phyloP scores from a whole-genome alignment of 2,329 filamentous ascomycete species.

The Fusarium verticillioides region DNA sequence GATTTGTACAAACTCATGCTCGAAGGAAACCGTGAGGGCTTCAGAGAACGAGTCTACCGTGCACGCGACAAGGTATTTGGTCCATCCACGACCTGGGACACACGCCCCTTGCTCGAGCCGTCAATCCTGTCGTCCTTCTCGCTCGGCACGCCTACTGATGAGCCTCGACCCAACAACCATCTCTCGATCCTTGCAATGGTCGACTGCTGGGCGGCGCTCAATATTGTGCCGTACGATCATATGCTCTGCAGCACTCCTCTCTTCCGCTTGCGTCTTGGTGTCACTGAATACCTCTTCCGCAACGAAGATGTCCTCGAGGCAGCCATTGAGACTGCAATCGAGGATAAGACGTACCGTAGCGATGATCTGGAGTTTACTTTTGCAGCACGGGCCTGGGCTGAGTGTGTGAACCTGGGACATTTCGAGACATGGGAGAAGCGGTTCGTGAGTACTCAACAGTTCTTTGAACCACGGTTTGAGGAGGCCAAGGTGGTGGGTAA shows the following conservation, averaged over 20 bases:
- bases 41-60: slow-evolving; percentile 74
- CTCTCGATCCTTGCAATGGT: slow-evolving; percentile 95
- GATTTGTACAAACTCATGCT: slow-evolving; percentile 98
- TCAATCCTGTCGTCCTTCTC: slow-evolving; percentile 90
- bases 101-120: slow-evolving; percentile 79
- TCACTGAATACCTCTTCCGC: slow-evolving; percentile 96
- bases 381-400: slow-evolving; percentile 94
- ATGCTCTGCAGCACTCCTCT: slow-evolving; percentile 99
- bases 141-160: slow-evolving; percentile 75
- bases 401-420: slow-evolving; percentile 89
- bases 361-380: slow-evolving; percentile 99
- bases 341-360: slow-evolving; percentile 91
- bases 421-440: slow-evolving; percentile 94
- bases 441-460: slow-evolving; percentile 88
- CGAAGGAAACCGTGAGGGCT: slow-evolving; percentile 79
- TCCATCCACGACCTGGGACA: slow-evolving; percentile 69
- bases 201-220: slow-evolving; percentile 95
- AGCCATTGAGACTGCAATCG: slow-evolving; percentile 84
- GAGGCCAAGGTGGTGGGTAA: slow-evolving; percentile 91
- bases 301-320: slow-evolving; percentile 84
- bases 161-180: slow-evolving; percentile 85
- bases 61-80: slow-evolving; percentile 80
- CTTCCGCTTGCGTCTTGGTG: slow-evolving; percentile 95
- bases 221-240: slow-evolving; percentile 96
- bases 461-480: slow-evolving; percentile 90